Conservation (phyloP, 805 yeast genomes). For the Zygoascus flipseniorum region DNA sequence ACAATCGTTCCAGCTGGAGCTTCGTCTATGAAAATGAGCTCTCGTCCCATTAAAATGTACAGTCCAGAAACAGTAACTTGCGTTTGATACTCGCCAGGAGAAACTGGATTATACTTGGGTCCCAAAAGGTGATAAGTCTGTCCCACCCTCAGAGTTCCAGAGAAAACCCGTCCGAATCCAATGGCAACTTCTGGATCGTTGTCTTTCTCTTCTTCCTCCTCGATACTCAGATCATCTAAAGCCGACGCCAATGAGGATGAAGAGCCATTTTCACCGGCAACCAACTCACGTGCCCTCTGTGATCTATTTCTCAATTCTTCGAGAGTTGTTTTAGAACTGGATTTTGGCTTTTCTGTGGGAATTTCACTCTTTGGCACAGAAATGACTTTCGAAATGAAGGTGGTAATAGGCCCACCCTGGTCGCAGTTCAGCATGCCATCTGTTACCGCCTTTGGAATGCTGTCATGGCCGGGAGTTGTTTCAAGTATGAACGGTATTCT, state of each 20-base stretch:
- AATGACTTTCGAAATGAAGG: constrained; percentile 82
- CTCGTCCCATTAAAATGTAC: constrained; percentile 87
- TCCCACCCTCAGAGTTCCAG: constrained; percentile 74
- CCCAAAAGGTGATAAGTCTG: constrained; percentile 69
- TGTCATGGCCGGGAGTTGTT: constrained; percentile 42
- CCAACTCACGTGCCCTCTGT: constrained; percentile 18
- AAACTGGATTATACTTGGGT: constrained; percentile 73
- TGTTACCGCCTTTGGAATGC: constrained; percentile 42
- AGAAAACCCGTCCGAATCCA: constrained; percentile 82
- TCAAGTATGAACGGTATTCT: constrained; percentile 63
- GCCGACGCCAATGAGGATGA: constrained; percentile 32
- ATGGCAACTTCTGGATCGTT: constrained; percentile 52
- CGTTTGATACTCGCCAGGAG: constrained; percentile 46
- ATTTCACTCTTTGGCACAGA: constrained; percentile 77
- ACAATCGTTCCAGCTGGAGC: constrained; percentile 95
- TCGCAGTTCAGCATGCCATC: constrained; percentile 61
- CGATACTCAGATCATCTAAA: constrained; percentile 34
- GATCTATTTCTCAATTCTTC: constrained; percentile 19
- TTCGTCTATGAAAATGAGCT: constrained; percentile 60
- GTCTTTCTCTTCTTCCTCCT: constrained; percentile 41
- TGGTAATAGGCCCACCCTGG: constrained; percentile 53
- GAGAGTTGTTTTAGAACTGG: constrained; percentile 5
- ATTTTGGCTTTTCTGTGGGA: constrained; percentile 35
- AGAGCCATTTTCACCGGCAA: constrained; percentile 15
- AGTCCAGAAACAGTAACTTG: constrained; percentile 58